A percentile compares a stretch with the other conserved stretches of the same genome.
These are phyloP conservation scores for Asterophora parasitica DNA, from an alignment of 768 basidiomycete species.

Conservation along the genomic window DNA sequence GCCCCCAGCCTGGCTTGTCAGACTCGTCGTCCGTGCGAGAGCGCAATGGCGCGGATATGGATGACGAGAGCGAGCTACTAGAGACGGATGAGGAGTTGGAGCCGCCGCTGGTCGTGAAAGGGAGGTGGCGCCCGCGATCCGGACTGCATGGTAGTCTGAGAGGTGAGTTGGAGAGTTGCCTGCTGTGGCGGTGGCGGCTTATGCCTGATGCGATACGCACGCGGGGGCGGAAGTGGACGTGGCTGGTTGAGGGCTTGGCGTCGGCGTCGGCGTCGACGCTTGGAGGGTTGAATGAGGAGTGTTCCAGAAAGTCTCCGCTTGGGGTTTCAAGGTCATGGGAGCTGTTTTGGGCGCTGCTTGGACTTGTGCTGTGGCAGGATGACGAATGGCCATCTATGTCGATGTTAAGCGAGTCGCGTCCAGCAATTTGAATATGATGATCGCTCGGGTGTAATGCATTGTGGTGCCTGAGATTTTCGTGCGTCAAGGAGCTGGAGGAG, in stretches of 20 bases:
- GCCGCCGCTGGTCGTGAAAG: constrained; percentile 1
- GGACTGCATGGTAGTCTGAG: neutral
- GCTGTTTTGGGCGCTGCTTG: constrained; percentile 15
- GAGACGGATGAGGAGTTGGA: constrained; percentile 31
- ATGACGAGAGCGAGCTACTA: constrained; percentile 65
- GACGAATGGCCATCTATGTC: neutral
- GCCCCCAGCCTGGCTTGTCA: constrained; percentile 50
- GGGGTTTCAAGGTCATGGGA: constrained; percentile 19
- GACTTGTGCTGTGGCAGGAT: constrained; percentile 8
- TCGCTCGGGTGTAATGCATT: constrained; percentile 5
- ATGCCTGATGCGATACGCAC: constrained; percentile 76
- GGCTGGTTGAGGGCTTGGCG: constrained; percentile 18
- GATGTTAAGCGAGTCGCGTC: too few species aligned
- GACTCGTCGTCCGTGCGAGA: constrained; percentile 44
- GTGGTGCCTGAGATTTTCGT: constrained; percentile 14
- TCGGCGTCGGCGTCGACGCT: constrained; percentile 7
- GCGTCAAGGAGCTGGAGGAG: constrained; percentile 7
- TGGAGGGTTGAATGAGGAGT: neutral
- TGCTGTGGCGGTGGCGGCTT: constrained; percentile 36
- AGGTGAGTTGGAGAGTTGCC: neutral
- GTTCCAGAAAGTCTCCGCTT: constrained; percentile 4
- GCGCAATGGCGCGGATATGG: constrained; percentile 76
- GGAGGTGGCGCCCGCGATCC: constrained; percentile 1
- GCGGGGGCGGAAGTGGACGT: constrained; percentile 67
- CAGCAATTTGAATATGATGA: too few species aligned